A percentile compares a stretch with the other conserved stretches of the same genome.
Evolutionary conservation across 1,139 yeast genomes (phyloP).

Genomic region (Yamadazyma conglobata): DNA sequence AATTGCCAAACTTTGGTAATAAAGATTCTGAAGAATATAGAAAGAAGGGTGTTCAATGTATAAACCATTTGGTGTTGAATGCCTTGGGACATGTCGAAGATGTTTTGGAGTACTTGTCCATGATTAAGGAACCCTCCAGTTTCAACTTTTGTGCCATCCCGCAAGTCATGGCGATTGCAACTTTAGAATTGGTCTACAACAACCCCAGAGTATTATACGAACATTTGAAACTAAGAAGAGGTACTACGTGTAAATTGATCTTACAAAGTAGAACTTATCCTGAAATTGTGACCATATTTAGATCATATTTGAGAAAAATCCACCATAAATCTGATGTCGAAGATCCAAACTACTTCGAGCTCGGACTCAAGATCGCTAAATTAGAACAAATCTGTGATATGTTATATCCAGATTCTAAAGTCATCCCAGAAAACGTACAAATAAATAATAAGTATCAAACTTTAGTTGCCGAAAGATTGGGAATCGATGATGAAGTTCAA

Average conservation of each 20-base stretch:
- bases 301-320: conserved; percentile 67
- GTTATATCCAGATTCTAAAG: conserved; percentile 51
- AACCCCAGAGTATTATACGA: conserved; percentile 68
- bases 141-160: conserved; percentile 96
- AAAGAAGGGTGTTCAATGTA: conserved; percentile 63
- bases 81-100: conserved; percentile 78
- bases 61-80: conserved; percentile 77
- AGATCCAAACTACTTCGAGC: conserved; percentile 83
- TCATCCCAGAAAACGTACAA: conserved; percentile 32
- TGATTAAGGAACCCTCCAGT: conserved; percentile 75
- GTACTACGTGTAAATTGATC: conserved; percentile 80
- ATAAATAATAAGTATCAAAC: conserved; percentile 26
- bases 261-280: conserved; percentile 69
- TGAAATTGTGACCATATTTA: conserved; percentile 74
- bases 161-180: conserved; percentile 97
- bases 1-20: conserved; percentile 51
- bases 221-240: conserved; percentile 87
- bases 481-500: conserved; percentile 30
- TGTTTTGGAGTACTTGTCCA: conserved; percentile 70
- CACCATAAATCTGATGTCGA: conserved; percentile 74
- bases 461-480: conserved; percentile 12
- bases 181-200: conserved; percentile 80
- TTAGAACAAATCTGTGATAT: conserved; percentile 81
- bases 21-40: conserved; percentile 35
- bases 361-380: conserved; percentile 84